Evolutionary conservation across 208 protist species (phyloP).

Genomic region (Leishmania guyanensis): DNA sequence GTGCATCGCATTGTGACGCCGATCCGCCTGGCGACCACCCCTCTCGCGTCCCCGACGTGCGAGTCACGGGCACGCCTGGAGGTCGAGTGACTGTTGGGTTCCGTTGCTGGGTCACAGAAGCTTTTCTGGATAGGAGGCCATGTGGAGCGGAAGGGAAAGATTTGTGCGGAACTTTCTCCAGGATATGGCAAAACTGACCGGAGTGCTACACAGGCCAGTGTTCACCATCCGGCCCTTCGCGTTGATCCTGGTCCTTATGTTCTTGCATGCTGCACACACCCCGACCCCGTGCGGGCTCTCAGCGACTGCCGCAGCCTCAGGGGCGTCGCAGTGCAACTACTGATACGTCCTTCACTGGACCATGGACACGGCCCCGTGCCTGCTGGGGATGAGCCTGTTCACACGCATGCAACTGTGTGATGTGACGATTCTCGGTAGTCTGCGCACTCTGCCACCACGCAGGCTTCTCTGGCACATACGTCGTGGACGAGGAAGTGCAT

Average conservation of each 20-base stretch:
- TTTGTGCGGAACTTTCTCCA: slow-evolving; percentile 19
- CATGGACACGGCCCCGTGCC: slow-evolving; percentile 31
- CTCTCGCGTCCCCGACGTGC: slow-evolving; percentile 14
- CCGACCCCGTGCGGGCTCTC: slow-evolving; percentile 6
- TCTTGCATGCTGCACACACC: slow-evolving; percentile 21
- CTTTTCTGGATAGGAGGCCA: slow-evolving; percentile 23
- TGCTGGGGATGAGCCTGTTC: slow-evolving; percentile 29
- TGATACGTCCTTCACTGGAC: slow-evolving; percentile 17
- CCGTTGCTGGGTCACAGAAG: background rate
- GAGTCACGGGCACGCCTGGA: slow-evolving; percentile 4
- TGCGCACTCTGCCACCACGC: slow-evolving; percentile 24
- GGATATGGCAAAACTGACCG: slow-evolving; percentile 14
- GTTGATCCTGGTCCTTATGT: background rate
- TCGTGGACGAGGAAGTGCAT: slow-evolving; percentile 20
- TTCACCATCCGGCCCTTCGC: slow-evolving; percentile 13
- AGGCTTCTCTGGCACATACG: slow-evolving; percentile 26
- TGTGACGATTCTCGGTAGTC: slow-evolving; percentile 5
- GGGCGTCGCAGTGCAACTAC: slow-evolving; percentile 14
- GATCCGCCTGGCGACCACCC: slow-evolving; percentile 19
- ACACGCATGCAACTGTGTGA: slow-evolving; percentile 17
- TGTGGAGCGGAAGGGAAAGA: slow-evolving; percentile 16
- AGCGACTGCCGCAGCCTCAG: slow-evolving; percentile 32
- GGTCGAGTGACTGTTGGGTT: slow-evolving; percentile 3
- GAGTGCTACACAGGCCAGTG: background rate
- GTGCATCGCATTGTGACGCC: slow-evolving; percentile 5